phyloP scores from a whole-genome alignment of 2,329 filamentous ascomycete species.

The Trichoderma sp. region DNA sequence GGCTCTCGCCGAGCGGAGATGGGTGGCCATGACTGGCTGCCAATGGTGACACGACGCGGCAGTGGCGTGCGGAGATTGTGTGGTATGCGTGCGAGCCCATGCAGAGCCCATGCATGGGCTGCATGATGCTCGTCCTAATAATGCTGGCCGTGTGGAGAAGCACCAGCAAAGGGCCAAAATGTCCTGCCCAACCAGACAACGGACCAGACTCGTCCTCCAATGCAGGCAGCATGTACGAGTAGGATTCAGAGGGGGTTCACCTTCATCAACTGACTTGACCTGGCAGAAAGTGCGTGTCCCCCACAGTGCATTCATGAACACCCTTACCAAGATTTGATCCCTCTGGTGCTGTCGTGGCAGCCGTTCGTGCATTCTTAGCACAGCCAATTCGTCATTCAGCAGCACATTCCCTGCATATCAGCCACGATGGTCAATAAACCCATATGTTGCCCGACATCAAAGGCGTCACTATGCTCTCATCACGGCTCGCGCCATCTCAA shows the following conservation, averaged over 20 bases:
- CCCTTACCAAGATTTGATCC: neutral
- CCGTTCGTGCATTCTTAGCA: conserved; percentile 11
- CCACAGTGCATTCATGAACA: conserved; percentile 6
- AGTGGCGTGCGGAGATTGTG: conserved; percentile 17
- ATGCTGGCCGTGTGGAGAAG: conserved; percentile 11
- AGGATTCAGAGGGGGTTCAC: conserved; percentile 4
- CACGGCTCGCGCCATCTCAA: neutral
- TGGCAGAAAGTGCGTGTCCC: neutral
- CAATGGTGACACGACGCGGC: conserved; percentile 19
- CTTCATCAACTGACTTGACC: conserved; percentile 8
- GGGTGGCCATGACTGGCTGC: conserved; percentile 15
- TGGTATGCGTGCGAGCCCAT: conserved; percentile 6
- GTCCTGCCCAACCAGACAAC: neutral
- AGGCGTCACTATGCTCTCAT: conserved; percentile 17
- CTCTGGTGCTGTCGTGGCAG: conserved; percentile 11
- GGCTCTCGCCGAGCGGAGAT: neutral
- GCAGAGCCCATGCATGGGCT: conserved; percentile 10
- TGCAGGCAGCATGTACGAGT: conserved; percentile 1
- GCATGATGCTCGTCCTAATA: conserved; percentile 7
- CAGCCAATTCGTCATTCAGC: conserved; percentile 16
- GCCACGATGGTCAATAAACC: neutral
- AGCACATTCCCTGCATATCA: conserved; percentile 3
- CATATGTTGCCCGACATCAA: conserved; percentile 3
- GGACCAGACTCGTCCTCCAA: neutral
- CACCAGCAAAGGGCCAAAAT: neutral